Conservation (phyloP, 2,329 filamentous ascomycete genomes). For the Venturiaceae sp. region DNA sequence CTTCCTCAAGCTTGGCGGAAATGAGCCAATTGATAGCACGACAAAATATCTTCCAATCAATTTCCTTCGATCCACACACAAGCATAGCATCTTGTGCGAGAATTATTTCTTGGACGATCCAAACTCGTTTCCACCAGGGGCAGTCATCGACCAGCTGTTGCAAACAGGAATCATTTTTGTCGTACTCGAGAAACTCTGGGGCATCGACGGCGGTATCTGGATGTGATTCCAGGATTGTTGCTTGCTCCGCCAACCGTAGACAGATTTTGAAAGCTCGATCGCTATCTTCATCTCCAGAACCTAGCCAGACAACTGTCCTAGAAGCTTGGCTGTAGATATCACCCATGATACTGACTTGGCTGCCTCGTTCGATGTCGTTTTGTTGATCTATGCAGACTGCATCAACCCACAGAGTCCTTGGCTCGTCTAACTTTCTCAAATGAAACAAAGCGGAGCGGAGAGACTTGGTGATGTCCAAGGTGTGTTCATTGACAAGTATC, state of each 20-base stretch:
- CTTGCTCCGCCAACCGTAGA: neutral
- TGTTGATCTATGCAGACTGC: constrained; percentile 8
- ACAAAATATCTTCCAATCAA: neutral
- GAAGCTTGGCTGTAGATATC: neutral
- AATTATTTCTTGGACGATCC: neutral
- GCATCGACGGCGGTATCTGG: neutral
- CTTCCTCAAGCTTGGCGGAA: neutral
- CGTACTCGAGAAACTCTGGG: neutral
- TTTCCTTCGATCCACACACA: neutral
- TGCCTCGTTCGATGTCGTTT: neutral
- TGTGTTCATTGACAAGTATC: neutral
- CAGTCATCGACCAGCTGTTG: neutral
- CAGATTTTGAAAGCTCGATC: neutral
- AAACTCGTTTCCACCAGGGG: neutral
- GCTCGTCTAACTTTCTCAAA: neutral
- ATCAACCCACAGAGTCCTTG: constrained; percentile 6
- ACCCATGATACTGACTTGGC: constrained; percentile 7
- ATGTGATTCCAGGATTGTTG: neutral
- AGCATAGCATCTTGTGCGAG: neutral
- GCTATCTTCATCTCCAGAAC: neutral
- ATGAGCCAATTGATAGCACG: neutral
- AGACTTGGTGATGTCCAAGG: constrained; percentile 1
- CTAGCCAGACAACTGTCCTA: neutral
- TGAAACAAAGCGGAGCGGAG: constrained; percentile 3
- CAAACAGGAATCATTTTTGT: neutral